Evolutionary conservation across 805 yeast genomes (phyloP), one percentile per base, ranked within the genome.

Genomic region (Candida hispaniensis): DNA sequence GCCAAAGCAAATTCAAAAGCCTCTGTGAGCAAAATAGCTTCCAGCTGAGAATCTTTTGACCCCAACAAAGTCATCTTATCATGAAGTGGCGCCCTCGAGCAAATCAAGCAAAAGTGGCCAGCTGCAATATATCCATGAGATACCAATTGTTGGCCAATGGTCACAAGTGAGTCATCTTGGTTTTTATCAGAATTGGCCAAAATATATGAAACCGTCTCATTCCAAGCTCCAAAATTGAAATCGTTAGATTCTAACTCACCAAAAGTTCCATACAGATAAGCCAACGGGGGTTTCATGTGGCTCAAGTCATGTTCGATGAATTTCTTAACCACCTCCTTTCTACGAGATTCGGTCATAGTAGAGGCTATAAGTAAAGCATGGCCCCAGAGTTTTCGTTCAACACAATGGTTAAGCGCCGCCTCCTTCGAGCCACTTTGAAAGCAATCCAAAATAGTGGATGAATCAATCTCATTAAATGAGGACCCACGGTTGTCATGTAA

Each of bases 311-410:
- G 70, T 30, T 45, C 66, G 25, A 70, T 66, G 50, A 73, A 80
- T 36, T 65, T 71, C 7, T 73, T 63, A 5, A 77, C 75, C 2
- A 77, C 67, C 19, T 59, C 56, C 4, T 69, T 55, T 69, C 79
- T 76, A 22, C 64, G 62, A 3, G 71, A 75, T 13, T 70, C 68
- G 2, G 91, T 78, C 16, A 73, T 58, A 11, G 81, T 54, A 41
- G 75, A 68, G 1, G 93, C 75, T 32, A 86, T 60, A 18, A 83
- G 52, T 38, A 88, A 56, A 0, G 94, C 79, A 54, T 85, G 62
- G 0, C 88, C 74, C 78, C 81, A 86, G 44, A 81, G 80, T 7
- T 72, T 68, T 35, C 71, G 68, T 2, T 67, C 61, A 12, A 85
- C 52, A 1, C 91, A 75, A 38, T 64, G 59, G 14, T 66, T 61